phyloP scores from a whole-genome alignment of 805 yeast genomes.

The Brettanomyces nanus region DNA sequence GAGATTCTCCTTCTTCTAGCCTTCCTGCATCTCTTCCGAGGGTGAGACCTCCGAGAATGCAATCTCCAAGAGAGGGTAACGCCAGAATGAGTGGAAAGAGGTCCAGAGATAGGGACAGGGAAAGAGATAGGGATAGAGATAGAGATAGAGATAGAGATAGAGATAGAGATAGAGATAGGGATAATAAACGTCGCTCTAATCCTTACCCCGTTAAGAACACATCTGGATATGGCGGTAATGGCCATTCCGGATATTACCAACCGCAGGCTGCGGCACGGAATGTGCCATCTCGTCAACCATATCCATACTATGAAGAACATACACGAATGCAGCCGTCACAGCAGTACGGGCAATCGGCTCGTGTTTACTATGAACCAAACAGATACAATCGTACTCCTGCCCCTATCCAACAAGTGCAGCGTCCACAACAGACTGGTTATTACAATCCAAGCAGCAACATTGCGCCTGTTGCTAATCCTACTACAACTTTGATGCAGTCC shows the following conservation, averaged over 20 bases:
- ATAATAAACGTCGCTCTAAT: not conserved
- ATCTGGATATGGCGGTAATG: conserved; percentile 4
- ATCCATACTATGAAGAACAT: not conserved
- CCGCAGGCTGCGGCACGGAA: no score
- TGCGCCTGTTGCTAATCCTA: no score
- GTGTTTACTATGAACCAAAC: not conserved
- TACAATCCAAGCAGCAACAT: conserved; percentile 1
- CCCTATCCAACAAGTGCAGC: conserved; percentile 5
- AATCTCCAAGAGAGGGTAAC: not conserved
- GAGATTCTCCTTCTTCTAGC: not conserved
- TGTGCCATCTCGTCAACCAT: no score
- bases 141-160: not conserved
- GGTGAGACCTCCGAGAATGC: not conserved
- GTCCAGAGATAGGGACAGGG: not conserved
- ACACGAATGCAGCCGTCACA: no score
- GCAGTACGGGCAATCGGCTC: no score
- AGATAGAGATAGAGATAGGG: not conserved
- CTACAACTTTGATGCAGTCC: not conserved
- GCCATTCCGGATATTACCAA: conserved; percentile 2
- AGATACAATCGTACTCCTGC: conserved; percentile 8
- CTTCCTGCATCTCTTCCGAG: conserved; percentile 2
- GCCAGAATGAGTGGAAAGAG: not conserved
- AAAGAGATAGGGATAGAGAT: not conserved
- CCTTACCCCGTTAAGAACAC: not conserved
- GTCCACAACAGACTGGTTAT: conserved; percentile 4